phyloP scores from a whole-genome alignment of 2,329 filamentous ascomycete species.

The Arachnopeziza araneosa region DNA sequence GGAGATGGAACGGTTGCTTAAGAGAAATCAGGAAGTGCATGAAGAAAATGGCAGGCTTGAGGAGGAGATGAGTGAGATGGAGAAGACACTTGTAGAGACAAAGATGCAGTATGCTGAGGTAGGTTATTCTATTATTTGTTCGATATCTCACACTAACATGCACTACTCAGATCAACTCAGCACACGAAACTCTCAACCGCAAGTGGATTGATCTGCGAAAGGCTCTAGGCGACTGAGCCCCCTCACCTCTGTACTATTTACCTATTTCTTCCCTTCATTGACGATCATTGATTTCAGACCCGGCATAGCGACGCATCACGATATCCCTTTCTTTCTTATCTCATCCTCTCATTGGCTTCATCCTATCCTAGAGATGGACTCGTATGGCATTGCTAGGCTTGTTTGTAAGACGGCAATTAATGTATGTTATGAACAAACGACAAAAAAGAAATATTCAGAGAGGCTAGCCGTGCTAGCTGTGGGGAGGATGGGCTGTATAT shows the following conservation, averaged over 20 bases:
- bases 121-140: conserved; percentile 36
- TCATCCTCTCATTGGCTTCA: not conserved
- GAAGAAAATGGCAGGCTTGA: conserved; percentile 86
- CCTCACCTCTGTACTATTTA: not conserved
- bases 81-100: conserved; percentile 83
- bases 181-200: conserved; percentile 66
- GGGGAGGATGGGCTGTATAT: not conserved
- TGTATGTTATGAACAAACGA: conserved; percentile 17
- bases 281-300: not conserved
- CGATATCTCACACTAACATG: conserved; percentile 10
- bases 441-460: not conserved
- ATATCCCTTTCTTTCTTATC: not conserved
- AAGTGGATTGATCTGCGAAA: conserved; percentile 71
- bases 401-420: conserved; percentile 5
- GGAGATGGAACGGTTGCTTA: conserved; percentile 89
- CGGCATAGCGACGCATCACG: conserved; percentile 2
- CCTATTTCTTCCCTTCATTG: not conserved
- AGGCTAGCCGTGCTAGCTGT: not conserved
- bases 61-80: conserved; percentile 85
- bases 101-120: conserved; percentile 97
- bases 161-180: conserved; percentile 54
- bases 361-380: not conserved
- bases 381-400: not conserved
- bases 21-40: conserved; percentile 86
- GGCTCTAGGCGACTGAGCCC: conserved; percentile 39